A percentile compares a stretch with the other conserved stretches of the same genome.
Evolutionary conservation across 257 asterid genomes (phyloP).

Genomic region (Lycium barbarum): DNA sequence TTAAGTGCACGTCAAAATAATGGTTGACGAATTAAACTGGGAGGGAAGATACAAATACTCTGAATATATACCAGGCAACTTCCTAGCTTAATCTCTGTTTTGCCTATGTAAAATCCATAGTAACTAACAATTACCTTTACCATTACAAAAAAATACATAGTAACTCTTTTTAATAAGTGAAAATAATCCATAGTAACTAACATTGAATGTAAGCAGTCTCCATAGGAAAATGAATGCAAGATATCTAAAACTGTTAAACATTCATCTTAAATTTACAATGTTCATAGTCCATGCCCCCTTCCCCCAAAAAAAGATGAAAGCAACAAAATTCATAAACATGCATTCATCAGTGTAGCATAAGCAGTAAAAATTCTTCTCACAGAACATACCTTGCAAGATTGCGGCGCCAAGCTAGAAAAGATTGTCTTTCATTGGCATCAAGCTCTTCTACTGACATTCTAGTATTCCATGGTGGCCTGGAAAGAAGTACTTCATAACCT

Average conservation of each 20-base stretch:
- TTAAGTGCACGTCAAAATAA: background rate
- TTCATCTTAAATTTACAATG: background rate
- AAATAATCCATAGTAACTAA: conserved; percentile 13
- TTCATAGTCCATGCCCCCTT: background rate
- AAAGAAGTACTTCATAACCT: conserved; percentile 31
- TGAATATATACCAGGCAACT: conserved; percentile 16
- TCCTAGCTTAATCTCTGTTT: background rate
- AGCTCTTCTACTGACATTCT: conserved; percentile 93
- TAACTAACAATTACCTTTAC: background rate
- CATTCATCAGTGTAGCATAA: background rate
- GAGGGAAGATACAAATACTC: background rate
- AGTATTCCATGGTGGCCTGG: conserved; percentile 95
- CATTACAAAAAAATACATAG: background rate
- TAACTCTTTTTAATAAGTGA: too few relatives aligned
- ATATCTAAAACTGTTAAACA: background rate
- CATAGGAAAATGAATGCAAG: background rate
- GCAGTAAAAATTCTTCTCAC: conserved; percentile 1
- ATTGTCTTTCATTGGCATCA: conserved; percentile 74
- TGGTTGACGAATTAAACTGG: background rate
- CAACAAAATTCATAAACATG: conserved; percentile 3
- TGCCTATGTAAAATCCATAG: background rate
- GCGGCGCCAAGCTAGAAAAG: conserved; percentile 96
- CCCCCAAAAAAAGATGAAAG: background rate
- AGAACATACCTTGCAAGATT: conserved; percentile 81
- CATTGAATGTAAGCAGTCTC: background rate